phyloP scores from a whole-genome alignment of 345 rosid species.

The Noccaea caerulescens region DNA sequence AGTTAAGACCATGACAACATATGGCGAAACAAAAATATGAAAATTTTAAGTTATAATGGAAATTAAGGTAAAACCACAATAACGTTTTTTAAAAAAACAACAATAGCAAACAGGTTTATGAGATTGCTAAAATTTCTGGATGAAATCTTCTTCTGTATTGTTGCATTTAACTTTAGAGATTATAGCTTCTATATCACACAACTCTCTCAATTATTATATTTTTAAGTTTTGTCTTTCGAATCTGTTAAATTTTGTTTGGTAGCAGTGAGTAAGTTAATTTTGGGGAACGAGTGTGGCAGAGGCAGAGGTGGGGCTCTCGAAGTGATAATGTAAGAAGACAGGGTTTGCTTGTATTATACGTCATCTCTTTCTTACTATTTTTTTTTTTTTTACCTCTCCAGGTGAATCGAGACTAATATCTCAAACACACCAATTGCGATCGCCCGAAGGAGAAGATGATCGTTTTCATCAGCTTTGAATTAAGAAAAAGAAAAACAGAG shows the following conservation, averaged over 20 bases:
- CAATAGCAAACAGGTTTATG: background rate
- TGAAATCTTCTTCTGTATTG: conserved; percentile 12
- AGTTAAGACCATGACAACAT: background rate
- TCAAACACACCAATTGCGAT: conserved; percentile 16
- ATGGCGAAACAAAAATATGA: background rate
- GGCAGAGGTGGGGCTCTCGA: conserved; percentile 26
- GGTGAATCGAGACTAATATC: conserved; percentile 28
- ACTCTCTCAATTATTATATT: conserved; percentile 19
- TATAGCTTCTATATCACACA: conserved; percentile 35
- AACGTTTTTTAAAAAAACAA: background rate
- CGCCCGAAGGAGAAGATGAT: background rate
- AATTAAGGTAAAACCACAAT: background rate
- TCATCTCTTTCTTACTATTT: conserved; percentile 31
- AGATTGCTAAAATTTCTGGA: background rate
- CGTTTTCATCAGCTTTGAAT: background rate
- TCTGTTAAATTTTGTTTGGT: conserved; percentile 40
- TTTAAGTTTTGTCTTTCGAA: conserved; percentile 19
- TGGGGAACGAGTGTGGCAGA: conserved; percentile 25
- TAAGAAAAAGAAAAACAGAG: background rate
- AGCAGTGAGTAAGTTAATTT: conserved; percentile 36
- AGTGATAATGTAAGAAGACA: conserved; percentile 38
- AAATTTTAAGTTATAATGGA: background rate
- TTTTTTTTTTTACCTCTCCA: conserved; percentile 8
- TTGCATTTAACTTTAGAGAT: conserved; percentile 21
- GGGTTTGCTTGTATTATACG: conserved; percentile 39